Conservation (phyloP, 805 yeast genomes). For the Pichia nanzhaoensis region DNA sequence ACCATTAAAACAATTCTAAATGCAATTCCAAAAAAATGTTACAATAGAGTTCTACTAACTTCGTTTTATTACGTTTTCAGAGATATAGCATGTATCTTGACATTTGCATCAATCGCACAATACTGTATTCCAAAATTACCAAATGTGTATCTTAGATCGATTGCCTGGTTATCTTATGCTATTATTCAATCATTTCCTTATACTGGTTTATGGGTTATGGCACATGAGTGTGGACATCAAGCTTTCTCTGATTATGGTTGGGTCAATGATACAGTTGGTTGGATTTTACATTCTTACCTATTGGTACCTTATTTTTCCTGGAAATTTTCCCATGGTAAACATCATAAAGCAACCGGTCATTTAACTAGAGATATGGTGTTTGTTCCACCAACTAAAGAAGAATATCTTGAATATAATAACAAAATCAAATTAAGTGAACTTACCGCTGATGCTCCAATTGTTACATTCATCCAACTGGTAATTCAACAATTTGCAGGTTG, state of each 20-base stretch:
- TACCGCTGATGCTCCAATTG: conserved; percentile 69
- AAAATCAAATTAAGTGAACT: conserved; percentile 40
- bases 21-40: conserved; percentile 71
- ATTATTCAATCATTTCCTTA: conserved; percentile 56
- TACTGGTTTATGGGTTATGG: conserved; percentile 79
- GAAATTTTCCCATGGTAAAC: conserved; percentile 80
- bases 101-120: conserved; percentile 49
- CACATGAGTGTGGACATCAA: conserved; percentile 89
- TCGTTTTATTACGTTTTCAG: conserved; percentile 63
- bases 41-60: conserved; percentile 48
- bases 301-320: conserved; percentile 85
- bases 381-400: conserved; percentile 63
- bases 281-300: conserved; percentile 73
- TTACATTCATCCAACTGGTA: conserved; percentile 48
- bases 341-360: conserved; percentile 87
- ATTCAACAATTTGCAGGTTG: conserved; percentile 76
- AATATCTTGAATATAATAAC: conserved; percentile 35
- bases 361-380: conserved; percentile 78
- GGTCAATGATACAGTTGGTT: conserved; percentile 75
- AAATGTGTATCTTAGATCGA: conserved; percentile 37
- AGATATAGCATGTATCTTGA: conserved; percentile 46
- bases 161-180: conserved; percentile 54
- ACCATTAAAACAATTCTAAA: conserved; percentile 67
- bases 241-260: conserved; percentile 70
- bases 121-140: conserved; percentile 47